A percentile compares a stretch with the other conserved stretches of the same genome.
Conservation (phyloP, 1,284 basidiomycete species). For the Psilocybe mexicana region DNA sequence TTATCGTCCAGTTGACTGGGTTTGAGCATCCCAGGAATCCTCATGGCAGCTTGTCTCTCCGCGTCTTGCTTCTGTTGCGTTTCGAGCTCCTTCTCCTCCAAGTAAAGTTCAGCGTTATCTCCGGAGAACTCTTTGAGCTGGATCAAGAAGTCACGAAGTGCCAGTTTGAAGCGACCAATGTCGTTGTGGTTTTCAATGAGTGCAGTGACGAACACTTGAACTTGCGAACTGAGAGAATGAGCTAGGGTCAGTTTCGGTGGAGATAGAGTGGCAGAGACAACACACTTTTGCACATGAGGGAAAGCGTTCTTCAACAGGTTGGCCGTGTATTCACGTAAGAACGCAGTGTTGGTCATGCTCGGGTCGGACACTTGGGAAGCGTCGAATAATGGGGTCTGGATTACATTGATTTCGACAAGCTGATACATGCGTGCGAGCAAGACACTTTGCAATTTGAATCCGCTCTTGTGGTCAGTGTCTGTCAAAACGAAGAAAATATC, state of each 20-base stretch:
- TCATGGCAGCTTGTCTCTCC: constrained; percentile 87
- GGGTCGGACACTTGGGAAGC: constrained; percentile 74
- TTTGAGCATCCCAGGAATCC: constrained; percentile 98
- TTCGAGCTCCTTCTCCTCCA: constrained; percentile 96
- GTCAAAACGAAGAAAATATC: constrained; percentile 98
- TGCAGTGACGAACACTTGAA: constrained; percentile 78
- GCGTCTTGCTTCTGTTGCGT: constrained; percentile 64
- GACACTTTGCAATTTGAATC: constrained; percentile 89
- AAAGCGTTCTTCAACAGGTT: constrained; percentile 88
- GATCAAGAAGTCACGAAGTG: constrained; percentile 91
- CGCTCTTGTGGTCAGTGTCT: constrained; percentile 98
- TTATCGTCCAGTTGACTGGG: constrained; percentile 92
- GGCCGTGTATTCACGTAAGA: constrained; percentile 87
- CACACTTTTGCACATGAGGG: constrained; percentile 85
- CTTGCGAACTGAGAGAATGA: constrained; percentile 54
- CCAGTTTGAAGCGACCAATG: constrained; percentile 91
- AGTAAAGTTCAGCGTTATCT: constrained; percentile 70
- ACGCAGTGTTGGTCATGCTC: constrained; percentile 79
- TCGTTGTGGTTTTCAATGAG: constrained; percentile 89
- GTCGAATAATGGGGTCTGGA: constrained; percentile 88
- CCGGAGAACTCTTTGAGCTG: constrained; percentile 93
- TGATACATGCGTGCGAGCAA: constrained; percentile 95
- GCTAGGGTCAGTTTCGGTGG: constrained; percentile 10
- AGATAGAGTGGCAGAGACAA: constrained; percentile 21
- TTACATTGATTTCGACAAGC: constrained; percentile 83